phyloP scores from a whole-genome alignment of 306 rosid genomes.

The Cercis canadensis region DNA sequence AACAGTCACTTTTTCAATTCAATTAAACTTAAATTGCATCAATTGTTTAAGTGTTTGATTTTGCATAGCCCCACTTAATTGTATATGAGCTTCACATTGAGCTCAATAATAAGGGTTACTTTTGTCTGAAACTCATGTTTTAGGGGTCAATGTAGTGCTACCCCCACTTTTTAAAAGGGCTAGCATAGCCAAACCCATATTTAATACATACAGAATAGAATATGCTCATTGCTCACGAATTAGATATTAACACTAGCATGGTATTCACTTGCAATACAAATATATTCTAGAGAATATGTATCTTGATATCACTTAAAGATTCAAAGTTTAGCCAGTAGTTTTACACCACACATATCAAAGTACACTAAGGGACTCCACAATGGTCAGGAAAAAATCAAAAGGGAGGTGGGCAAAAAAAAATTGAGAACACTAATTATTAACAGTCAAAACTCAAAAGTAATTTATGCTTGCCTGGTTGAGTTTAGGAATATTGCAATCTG shows the following conservation, averaged over 20 bases:
- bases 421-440: too few species aligned
- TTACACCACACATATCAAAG: neutral
- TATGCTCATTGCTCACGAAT: neutral
- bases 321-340: conserved; percentile 8
- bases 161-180: too few species aligned
- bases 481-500: neutral
- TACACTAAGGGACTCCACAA: too few species aligned
- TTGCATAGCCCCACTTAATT: too few species aligned
- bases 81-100: too few species aligned
- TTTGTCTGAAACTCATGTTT: too few species aligned
- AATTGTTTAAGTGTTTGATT: too few species aligned
- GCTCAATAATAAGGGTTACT: too few species aligned
- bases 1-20: too few species aligned
- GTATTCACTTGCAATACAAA: neutral
- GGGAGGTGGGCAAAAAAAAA: too few species aligned
- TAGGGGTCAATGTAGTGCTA: too few species aligned
- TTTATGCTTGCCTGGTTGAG: neutral
- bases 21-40: too few species aligned
- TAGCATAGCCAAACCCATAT: neutral
- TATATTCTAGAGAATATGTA: neutral
- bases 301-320: conserved; percentile 18
- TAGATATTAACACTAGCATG: neutral
- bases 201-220: neutral
- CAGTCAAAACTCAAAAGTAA: neutral
- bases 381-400: neutral